phyloP scores from a whole-genome alignment of 352 stramenopile genomes.

The Globisporangium uncinulatum region DNA sequence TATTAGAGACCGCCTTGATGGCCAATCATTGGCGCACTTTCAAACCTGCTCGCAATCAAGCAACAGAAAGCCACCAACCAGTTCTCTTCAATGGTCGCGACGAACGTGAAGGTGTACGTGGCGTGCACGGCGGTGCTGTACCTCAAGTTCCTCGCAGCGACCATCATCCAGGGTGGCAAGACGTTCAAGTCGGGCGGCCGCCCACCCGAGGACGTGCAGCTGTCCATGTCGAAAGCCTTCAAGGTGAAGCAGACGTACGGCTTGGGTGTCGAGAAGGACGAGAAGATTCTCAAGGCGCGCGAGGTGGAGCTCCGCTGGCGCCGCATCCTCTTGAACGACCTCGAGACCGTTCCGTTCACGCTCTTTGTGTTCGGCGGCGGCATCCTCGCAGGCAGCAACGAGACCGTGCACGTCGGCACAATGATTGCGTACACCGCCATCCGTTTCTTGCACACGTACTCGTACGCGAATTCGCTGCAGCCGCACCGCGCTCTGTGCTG shows the following conservation, averaged over 20 bases:
- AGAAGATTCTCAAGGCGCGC: conserved; percentile 13
- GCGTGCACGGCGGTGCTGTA: conserved; percentile 8
- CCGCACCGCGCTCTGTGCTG: conserved; percentile 27
- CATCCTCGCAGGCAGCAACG: conserved; percentile 31
- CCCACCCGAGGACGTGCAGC: conserved; percentile 9
- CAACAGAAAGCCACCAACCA: no score
- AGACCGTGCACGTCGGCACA: conserved; percentile 25
- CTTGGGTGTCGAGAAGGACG: neutral
- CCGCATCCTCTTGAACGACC: conserved; percentile 50
- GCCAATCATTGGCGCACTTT: no score
- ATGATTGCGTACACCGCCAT: conserved; percentile 30
- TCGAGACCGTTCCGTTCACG: conserved; percentile 51
- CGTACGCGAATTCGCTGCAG: conserved; percentile 30
- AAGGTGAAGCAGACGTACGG: conserved; percentile 7
- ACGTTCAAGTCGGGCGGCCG: conserved; percentile 10
- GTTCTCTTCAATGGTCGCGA: no score
- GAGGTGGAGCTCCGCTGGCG: conserved; percentile 36
- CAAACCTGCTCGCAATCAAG: no score
- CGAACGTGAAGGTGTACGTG: neutral
- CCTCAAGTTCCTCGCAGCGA: conserved; percentile 12
- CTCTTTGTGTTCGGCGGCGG: conserved; percentile 44
- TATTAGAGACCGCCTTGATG: no score
- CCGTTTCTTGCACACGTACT: conserved; percentile 31
- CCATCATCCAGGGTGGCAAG: conserved; percentile 13
- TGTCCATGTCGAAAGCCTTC: neutral